Evolutionary conservation across 371 early-diverging fungal species (phyloP), one percentile per base, ranked within the genome.

Genomic region (Zopfochytrium polystomum): DNA sequence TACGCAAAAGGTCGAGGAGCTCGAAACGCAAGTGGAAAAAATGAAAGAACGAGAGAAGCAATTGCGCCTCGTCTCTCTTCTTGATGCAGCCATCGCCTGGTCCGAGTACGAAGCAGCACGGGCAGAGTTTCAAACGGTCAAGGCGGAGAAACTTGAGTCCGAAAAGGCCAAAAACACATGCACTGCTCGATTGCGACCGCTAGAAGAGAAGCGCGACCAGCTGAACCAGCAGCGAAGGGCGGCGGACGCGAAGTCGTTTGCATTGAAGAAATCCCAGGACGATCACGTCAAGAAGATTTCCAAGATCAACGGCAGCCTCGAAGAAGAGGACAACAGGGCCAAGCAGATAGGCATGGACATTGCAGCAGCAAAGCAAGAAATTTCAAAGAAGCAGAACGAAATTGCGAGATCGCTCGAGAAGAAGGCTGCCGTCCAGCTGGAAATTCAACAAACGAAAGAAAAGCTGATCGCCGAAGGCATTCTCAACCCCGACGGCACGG

Each of bases 11-110:
- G 62, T 58, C 23, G 43, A 65, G 35, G 22, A 55, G 13, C 20
- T 70, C 5, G 64, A 68, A 49, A 55, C 55, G 51, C 93, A 93
- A 60, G 89, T 90, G n/a, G n/a, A n/a, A n/a, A n/a, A n/a, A n/a
- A n/a, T n/a, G n/a, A n/a, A n/a, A n/a, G n/a, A n/a, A n/a, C 1
- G 58, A 78, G 83, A 87, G 54, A 72, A 74, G 3, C 77, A 85
- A 9, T 55, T 82, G 46, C 60, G 73, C 23, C 59, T 67, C 29
- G 72, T 77, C 43, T 50, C 50, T 11, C 31, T 62, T 7, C 29
- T 69, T 1, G 51, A 65, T 23, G 48, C 63, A 33, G 65, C 63
- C 42, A 64, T 66, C 11, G 59, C 67, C 18, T 57, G 60, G 34
- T 45, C 34, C 23, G 58, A 68, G n/a, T 70, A 68, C 50, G 18